Percentiles rank a stretch among this genome's conserved stretches.
phyloP scores from a whole-genome alignment of 1,284 basidiomycete species.

The Marasmius fiardii region DNA sequence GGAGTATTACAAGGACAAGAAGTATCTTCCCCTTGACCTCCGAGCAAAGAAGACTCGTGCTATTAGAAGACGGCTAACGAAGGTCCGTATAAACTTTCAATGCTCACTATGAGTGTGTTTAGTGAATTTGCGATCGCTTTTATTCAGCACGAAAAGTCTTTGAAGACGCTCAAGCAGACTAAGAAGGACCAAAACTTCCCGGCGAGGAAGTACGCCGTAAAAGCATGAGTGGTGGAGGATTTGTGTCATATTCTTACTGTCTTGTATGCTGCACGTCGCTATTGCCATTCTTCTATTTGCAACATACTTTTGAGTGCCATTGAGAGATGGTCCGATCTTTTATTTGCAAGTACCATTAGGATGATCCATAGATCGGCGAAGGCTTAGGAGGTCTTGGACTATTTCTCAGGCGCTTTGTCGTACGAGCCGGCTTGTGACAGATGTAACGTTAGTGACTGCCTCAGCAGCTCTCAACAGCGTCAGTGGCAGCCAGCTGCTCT shows the following conservation, averaged over 20 bases:
- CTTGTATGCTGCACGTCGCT: conserved; percentile 14
- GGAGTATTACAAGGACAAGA: conserved; percentile 98
- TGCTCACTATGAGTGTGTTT: conserved; percentile 8
- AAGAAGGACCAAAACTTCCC: conserved; percentile 97
- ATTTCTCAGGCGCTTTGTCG: not conserved
- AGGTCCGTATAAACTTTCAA: conserved; percentile 45
- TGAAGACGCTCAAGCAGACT: conserved; percentile 86
- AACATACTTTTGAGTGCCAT: not conserved
- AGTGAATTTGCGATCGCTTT: conserved; percentile 14
- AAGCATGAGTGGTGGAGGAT: conserved; percentile 53
- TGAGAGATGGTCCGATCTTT: too few relatives aligned
- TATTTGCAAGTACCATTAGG: too few relatives aligned
- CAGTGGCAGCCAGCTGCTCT: not conserved
- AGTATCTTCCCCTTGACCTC: conserved; percentile 96
- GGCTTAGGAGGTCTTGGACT: too few relatives aligned
- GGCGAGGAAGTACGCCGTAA: conserved; percentile 78
- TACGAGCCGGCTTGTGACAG: not conserved
- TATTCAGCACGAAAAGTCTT: conserved; percentile 70
- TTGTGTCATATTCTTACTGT: conserved; percentile 18
- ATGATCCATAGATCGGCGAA: too few relatives aligned
- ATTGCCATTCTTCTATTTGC: not conserved
- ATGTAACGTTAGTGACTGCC: not conserved
- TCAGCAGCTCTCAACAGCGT: not conserved
- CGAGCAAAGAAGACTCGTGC: conserved; percentile 98
- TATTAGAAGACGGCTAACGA: conserved; percentile 93